These are phyloP conservation scores for Nannizziopsis barbatae DNA, from an alignment of 2,329 filamentous ascomycete genomes.

Conservation along the genomic window DNA sequence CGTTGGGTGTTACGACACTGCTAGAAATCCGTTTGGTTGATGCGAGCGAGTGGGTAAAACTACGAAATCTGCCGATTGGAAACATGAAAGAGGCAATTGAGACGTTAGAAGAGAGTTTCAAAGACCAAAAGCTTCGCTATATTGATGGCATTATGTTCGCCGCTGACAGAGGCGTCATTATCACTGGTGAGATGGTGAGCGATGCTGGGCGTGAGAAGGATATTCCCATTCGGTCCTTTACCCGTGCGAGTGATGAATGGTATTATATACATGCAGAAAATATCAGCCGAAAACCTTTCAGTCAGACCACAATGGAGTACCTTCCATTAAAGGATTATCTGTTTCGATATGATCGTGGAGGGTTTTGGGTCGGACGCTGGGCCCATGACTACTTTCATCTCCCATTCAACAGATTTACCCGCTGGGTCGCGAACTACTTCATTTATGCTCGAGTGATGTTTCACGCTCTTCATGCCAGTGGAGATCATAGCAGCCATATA, in stretches of 20 bases:
- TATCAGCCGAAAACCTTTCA: constrained; percentile 9
- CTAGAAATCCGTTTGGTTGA: constrained; percentile 48
- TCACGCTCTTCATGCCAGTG: constrained; percentile 46
- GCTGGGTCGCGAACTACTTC: constrained; percentile 47
- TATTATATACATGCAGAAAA: constrained; percentile 58
- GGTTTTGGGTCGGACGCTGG: constrained; percentile 47
- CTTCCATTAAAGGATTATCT: constrained; percentile 45
- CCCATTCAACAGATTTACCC: constrained; percentile 48
- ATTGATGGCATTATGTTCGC: constrained; percentile 57
- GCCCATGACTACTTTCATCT: constrained; percentile 47
- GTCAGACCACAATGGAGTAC: constrained; percentile 24
- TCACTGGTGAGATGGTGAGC: constrained; percentile 47
- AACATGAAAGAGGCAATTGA: constrained; percentile 40
- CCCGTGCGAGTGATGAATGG: constrained; percentile 53
- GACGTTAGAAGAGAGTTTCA: constrained; percentile 39
- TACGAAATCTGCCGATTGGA: constrained; percentile 49
- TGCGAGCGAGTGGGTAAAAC: constrained; percentile 47
- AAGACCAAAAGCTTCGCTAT: constrained; percentile 45
- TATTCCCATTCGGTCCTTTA: constrained; percentile 39
- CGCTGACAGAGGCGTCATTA: constrained; percentile 44
- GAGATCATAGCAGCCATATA: constrained; percentile 43
- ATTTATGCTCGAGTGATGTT: constrained; percentile 51
- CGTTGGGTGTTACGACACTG: constrained; percentile 49
- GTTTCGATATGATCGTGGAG: constrained; percentile 48
- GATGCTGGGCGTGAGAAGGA: constrained; percentile 23